Percentiles rank a stretch among this genome's conserved stretches.
phyloP scores from a whole-genome alignment of 2,329 filamentous ascomycete species.

The Aphanocladium album region DNA sequence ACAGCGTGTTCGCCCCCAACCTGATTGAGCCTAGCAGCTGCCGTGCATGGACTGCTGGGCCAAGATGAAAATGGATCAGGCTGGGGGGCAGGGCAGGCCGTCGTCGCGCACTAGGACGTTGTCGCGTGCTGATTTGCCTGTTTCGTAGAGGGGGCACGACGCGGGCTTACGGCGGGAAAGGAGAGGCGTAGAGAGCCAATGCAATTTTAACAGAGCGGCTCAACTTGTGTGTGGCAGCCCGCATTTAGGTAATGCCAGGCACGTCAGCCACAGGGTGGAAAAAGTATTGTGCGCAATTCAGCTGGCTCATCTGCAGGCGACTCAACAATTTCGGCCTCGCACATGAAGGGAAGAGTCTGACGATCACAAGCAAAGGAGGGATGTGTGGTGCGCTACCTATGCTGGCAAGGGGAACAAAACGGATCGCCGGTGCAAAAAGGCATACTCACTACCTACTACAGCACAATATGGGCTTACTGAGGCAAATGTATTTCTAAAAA shows the following conservation, averaged over 20 bases:
- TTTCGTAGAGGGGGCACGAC: background rate
- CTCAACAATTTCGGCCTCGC: background rate
- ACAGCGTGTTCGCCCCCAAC: background rate
- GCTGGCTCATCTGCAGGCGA: background rate
- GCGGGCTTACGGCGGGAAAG: background rate
- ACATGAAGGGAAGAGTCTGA: background rate
- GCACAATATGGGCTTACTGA: too few species aligned
- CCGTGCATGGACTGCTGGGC: background rate
- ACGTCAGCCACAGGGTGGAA: background rate
- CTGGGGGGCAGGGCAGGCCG: background rate
- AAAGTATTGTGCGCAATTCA: background rate
- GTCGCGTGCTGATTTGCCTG: constrained; percentile 11
- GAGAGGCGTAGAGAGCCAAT: background rate
- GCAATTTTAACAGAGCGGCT: background rate
- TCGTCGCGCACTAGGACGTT: background rate
- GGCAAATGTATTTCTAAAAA: too few species aligned
- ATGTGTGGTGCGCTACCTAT: background rate
- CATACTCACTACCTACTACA: too few species aligned
- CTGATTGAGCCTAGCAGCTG: constrained; percentile 4
- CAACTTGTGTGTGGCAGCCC: background rate
- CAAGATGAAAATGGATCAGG: constrained; percentile 5
- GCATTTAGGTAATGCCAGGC: background rate
- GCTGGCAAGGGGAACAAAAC: too few species aligned
- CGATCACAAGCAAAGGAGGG: background rate
- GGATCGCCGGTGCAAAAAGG: too few species aligned